Evolutionary conservation across 2,329 filamentous ascomycete species (phyloP), one percentile per base, ranked within the genome.

Genomic region (Dothistroma septosporum): DNA sequence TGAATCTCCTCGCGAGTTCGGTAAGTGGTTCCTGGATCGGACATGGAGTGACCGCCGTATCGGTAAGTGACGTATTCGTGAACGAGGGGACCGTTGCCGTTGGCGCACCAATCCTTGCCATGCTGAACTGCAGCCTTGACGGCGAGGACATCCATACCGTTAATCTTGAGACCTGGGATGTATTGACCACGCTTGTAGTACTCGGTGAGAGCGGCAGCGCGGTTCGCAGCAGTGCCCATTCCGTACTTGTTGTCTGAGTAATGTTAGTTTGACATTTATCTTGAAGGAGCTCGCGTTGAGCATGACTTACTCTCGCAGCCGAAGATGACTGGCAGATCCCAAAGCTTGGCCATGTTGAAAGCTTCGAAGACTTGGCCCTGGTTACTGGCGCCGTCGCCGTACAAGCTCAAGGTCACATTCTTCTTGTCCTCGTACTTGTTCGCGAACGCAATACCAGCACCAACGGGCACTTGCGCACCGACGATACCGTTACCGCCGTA

Each of bases 101-200:
- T 82, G 62, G 83, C 80, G 67, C 91, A 89, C 83, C 88, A 96
- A 75, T 96, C 85, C 83, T 94, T 96, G 75, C 89, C 92, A 82
- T 96, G 92, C 80, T 93, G 83, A 73, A 96, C 92, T 67, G 94
- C 94, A 57, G 93, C 92, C 85, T 96, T 96, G 78, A 97, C 93
- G 66, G 94, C 93, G 65, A 99, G 89, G 72, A 96, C 92, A 76
- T 99, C 94, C 94, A 99, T 99, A 75, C 91, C 94, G 82, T 99
- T 99, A 79, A 99, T 91, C 86, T 99, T 99, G 73, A 99, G 87
- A 82, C 94, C 94, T 61, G 94, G 93, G 70, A 99, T 99, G 84
- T 97, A 99, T 82, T 99, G 94, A 69, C 94, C 94, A 81, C 94
- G 93, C 88, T 97, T 97, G 87, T 99, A 97, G 88, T 99, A 99